phyloP scores from a whole-genome alignment of 768 basidiomycete genomes.

The Pleurotus eryngii region DNA sequence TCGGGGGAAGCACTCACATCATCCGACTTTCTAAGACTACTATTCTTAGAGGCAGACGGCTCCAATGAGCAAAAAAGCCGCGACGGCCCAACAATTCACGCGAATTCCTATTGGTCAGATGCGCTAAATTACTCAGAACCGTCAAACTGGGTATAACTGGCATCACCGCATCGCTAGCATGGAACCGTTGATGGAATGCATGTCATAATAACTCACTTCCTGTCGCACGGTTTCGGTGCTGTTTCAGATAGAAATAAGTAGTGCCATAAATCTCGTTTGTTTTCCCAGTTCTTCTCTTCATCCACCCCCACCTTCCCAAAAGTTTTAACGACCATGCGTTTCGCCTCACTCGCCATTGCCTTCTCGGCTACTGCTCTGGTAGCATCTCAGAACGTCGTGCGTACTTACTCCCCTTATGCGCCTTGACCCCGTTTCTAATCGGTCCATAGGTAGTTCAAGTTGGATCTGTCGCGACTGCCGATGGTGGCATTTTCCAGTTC shows the following conservation, averaged over 20 bases:
- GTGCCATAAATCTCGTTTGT: background rate
- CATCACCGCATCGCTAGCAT: background rate
- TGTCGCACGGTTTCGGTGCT: background rate
- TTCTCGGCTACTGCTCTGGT: background rate
- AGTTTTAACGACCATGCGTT: background rate
- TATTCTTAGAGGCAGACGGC: too few relatives aligned
- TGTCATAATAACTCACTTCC: background rate
- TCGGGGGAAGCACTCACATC: background rate
- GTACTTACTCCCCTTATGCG: background rate
- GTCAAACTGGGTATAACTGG: background rate
- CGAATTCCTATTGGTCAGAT: background rate
- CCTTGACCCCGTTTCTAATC: background rate
- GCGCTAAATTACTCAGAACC: background rate
- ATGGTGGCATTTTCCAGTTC: conserved; percentile 43
- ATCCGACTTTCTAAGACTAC: background rate
- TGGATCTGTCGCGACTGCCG: conserved; percentile 24
- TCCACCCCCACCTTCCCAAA: background rate
- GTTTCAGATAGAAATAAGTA: conserved; percentile 1
- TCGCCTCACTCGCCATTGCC: background rate
- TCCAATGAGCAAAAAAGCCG: too few relatives aligned
- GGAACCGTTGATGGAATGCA: background rate
- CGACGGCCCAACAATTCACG: too few relatives aligned
- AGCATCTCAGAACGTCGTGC: background rate
- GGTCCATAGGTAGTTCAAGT: conserved; percentile 33
- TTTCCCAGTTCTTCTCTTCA: background rate